Conservation (phyloP, 768 basidiomycete species). For the Termitomyces sp. region DNA sequence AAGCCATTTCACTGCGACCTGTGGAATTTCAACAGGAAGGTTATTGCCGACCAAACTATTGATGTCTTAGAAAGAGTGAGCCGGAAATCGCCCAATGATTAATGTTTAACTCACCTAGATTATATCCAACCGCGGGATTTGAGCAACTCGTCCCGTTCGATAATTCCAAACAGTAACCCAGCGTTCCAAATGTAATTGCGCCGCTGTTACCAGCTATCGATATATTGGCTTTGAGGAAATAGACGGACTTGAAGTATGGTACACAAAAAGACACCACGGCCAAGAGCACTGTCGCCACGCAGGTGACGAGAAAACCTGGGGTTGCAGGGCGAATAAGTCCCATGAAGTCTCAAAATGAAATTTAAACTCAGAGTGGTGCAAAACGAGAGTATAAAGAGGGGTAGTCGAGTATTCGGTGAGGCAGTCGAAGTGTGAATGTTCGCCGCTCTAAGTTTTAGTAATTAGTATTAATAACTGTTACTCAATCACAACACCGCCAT, state of each 20-base stretch:
- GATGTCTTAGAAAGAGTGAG: conserved; percentile 49
- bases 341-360: conserved; percentile 29
- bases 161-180: conserved; percentile 80
- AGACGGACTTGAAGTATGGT: conserved; percentile 83
- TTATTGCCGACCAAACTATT: conserved; percentile 72
- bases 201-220: conserved; percentile 42
- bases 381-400: neutral
- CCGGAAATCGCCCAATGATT: conserved; percentile 1
- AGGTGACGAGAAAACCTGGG: conserved; percentile 81
- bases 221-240: conserved; percentile 78
- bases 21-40: conserved; percentile 64
- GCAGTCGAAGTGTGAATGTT: neutral
- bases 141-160: conserved; percentile 62
- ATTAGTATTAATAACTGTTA: too few species aligned
- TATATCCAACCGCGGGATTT: conserved; percentile 77
- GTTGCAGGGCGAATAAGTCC: conserved; percentile 76
- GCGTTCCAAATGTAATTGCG: conserved; percentile 75
- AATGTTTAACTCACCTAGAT: conserved; percentile 58
- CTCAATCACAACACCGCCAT: neutral
- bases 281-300: conserved; percentile 72
- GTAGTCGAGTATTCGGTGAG: neutral
- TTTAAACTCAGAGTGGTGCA: neutral
- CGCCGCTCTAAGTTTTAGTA: neutral
- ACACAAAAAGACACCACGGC: conserved; percentile 88
- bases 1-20: conserved; percentile 87